A percentile compares a stretch with the other conserved stretches of the same genome.
These are phyloP conservation scores for Lepraria neglecta DNA, from an alignment of 495 filamentous ascomycete species.

Conservation along the genomic window DNA sequence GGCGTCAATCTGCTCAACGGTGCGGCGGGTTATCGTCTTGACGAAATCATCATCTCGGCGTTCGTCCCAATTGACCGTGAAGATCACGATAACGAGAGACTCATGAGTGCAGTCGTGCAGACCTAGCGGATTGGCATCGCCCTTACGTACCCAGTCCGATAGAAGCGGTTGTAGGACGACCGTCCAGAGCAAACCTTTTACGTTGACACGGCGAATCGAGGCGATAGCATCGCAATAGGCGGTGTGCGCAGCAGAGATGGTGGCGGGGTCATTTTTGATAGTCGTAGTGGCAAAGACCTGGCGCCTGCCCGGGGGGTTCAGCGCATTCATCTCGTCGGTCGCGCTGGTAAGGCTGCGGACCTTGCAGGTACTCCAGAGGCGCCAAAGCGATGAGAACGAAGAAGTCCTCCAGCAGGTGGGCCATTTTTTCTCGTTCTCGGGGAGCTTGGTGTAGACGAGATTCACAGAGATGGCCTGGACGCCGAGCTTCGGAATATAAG, in stretches of 20 bases:
- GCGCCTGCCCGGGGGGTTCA: constrained; percentile 31
- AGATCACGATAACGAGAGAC: constrained; percentile 32
- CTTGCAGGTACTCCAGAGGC: constrained; percentile 33
- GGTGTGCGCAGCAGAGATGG: constrained; percentile 26
- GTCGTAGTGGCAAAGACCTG: constrained; percentile 33
- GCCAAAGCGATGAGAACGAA: constrained; percentile 29
- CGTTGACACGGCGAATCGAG: constrained; percentile 19
- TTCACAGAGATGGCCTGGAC: constrained; percentile 63
- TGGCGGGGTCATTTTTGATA: constrained; percentile 32
- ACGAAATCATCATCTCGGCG: constrained; percentile 31
- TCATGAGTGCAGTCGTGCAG: constrained; percentile 25
- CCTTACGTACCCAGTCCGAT: constrained; percentile 29
- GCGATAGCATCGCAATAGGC: constrained; percentile 25
- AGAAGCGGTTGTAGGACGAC: constrained; percentile 32
- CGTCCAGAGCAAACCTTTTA: constrained; percentile 29
- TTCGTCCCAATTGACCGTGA: constrained; percentile 33
- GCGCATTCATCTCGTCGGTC: constrained; percentile 23
- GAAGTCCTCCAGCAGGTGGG: constrained; percentile 48
- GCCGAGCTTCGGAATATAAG: constrained; percentile 34
- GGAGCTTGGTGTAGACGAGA: constrained; percentile 60
- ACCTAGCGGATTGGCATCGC: constrained; percentile 30
- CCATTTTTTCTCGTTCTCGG: constrained; percentile 57
- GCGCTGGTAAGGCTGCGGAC: constrained; percentile 33
- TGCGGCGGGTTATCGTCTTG: constrained; percentile 25
- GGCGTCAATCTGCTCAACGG: constrained; percentile 31